Evolutionary conservation across 2,329 filamentous ascomycete species (phyloP), one percentile per base, ranked within the genome.

Genomic region (Claviceps africana): DNA sequence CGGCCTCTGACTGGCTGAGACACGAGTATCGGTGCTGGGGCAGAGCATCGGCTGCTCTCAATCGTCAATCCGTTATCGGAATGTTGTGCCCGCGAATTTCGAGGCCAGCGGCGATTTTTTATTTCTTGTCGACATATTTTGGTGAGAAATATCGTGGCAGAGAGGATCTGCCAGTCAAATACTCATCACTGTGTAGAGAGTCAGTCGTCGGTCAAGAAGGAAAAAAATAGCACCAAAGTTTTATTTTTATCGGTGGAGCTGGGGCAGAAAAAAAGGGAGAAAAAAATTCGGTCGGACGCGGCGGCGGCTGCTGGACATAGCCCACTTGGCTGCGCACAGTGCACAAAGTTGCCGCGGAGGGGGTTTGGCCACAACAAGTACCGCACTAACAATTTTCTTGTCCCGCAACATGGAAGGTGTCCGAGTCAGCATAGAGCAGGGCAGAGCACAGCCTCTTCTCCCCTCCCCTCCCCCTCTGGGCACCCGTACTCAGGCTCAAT

Each of bases 301-400:
- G n/a, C n/a, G 56, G 58, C 61, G 59, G 56, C 55, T 56, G 58
- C 55, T 54, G 55, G 59, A 21, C 1, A 61, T 61, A 66, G 62
- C 55, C 48, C 60, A 55, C 60, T 60, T 62, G 57, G 52, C 57
- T 60, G 57, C 56, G 56, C n/a, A n/a, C n/a, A n/a, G n/a, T n/a
- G n/a, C 51, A 56, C 57, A 53, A 57, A 59, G 59, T 56, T 56
- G 56, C 58, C 57, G 47, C 52, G 45, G 48, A 48, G 53, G 54
- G 50, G 57, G 55, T 42, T 52, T 51, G 51, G n/a, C n/a, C 39
- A 17, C 39, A 40, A 37, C 31, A 69, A 58, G 67, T 69, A 69
- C 59, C 62, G 45, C 66, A 55, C 59, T 70, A 70, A 70, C 67
- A 69, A 68, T 68, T 67, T 61, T 47, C 50, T 50, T 42, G 48